Conservation (phyloP, 83 land plant genomes). For the Thuja plicata region DNA sequence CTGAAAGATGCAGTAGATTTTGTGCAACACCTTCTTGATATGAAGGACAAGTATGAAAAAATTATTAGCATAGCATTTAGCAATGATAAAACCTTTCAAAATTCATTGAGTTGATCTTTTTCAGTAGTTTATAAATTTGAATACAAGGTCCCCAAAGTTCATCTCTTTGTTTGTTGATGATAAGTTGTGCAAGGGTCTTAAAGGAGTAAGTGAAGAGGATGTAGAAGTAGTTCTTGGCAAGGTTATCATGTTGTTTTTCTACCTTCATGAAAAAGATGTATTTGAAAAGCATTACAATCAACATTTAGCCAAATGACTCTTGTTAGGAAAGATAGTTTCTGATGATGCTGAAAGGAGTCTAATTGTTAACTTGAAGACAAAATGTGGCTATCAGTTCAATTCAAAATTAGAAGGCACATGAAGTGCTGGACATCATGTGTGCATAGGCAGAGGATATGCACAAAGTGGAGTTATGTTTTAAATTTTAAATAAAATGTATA, state of each 20-base stretch:
- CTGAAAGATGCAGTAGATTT: slow-evolving; percentile 95
- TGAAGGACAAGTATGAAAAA: slow-evolving; percentile 92
- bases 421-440: no score
- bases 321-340: slow-evolving; percentile 92
- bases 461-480: no score
- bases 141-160: slow-evolving; percentile 90
- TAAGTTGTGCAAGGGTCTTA: slow-evolving; percentile 90
- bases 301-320: slow-evolving; percentile 91
- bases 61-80: slow-evolving; percentile 72
- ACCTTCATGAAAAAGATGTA: slow-evolving; percentile 95
- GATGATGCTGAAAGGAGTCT: slow-evolving; percentile 98
- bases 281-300: slow-evolving; percentile 98
- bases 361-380: slow-evolving; percentile 94
- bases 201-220: slow-evolving; percentile 96
- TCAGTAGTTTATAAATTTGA: slow-evolving; percentile 93
- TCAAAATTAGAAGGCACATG: slow-evolving; percentile 97
- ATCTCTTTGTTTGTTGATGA: slow-evolving; percentile 97
- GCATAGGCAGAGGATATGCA: no score
- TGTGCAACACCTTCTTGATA: slow-evolving; percentile 86
- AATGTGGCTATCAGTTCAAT: slow-evolving; percentile 98
- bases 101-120: slow-evolving; percentile 96
- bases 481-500: no score
- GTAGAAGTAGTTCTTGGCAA: slow-evolving; percentile 89
- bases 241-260: slow-evolving; percentile 97
- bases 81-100: slow-evolving; percentile 97